Evolutionary conservation across 2,329 filamentous ascomycete genomes (phyloP).

Genomic region (Bipolaris gigantea): DNA sequence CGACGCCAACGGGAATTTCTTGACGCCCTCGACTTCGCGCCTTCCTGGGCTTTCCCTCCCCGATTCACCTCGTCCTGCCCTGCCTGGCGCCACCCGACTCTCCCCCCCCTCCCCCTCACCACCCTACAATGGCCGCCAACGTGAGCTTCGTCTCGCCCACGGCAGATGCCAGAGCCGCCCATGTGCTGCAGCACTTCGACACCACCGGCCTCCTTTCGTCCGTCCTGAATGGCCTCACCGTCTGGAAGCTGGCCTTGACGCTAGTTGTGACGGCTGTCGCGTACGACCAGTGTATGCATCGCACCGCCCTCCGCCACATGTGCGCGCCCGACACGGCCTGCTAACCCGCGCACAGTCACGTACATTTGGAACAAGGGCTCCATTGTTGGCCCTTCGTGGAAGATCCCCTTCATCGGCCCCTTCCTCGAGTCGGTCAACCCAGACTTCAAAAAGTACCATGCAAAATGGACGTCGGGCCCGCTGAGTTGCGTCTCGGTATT

Average conservation of each 20-base stretch:
- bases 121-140: slow-evolving; percentile 40
- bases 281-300: slow-evolving; percentile 84
- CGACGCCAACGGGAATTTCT: slow-evolving; percentile 7
- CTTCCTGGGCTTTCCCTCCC: slow-evolving; percentile 4
- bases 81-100: slow-evolving; percentile 9
- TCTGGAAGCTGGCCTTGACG: slow-evolving; percentile 54
- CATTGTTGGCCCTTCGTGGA: slow-evolving; percentile 52
- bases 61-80: not conserved
- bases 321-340: not conserved
- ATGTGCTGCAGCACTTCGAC: slow-evolving; percentile 36
- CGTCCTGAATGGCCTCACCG: slow-evolving; percentile 36
- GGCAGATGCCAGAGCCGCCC: slow-evolving; percentile 43
- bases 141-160: slow-evolving; percentile 46
- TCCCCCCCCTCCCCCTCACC: not conserved
- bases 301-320: not conserved
- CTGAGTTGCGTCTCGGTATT: slow-evolving; percentile 98
- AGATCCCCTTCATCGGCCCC: slow-evolving; percentile 70
- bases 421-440: slow-evolving; percentile 92
- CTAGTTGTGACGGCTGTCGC: slow-evolving; percentile 71
- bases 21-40: slow-evolving; percentile 7
- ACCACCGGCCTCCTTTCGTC: slow-evolving; percentile 36
- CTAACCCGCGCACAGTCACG: slow-evolving; percentile 53
- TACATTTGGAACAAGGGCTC: slow-evolving; percentile 53
- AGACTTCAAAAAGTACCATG: slow-evolving; percentile 86
- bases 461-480: slow-evolving; percentile 87